A percentile compares a stretch with the other conserved stretches of the same genome.
Evolutionary conservation across 176 grass and related monocot species (phyloP).

Genomic region (Bonia amplexicaulis): DNA sequence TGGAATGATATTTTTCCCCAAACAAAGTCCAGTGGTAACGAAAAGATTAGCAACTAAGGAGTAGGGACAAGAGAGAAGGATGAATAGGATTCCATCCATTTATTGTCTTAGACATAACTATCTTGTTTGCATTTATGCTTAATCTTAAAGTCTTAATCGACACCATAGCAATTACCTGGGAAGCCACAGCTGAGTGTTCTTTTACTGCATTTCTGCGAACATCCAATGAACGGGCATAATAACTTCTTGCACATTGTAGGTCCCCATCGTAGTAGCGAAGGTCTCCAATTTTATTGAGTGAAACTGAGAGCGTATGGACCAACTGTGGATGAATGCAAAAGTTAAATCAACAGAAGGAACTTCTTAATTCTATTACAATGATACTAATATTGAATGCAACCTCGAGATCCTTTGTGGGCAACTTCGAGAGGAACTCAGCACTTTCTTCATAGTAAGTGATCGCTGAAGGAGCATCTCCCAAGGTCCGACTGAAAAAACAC

Average conservation of each 20-base stretch:
- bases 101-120: neutral
- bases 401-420: constrained; percentile 79
- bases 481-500: constrained; percentile 55
- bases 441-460: constrained; percentile 92
- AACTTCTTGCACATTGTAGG: constrained; percentile 80
- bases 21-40: neutral
- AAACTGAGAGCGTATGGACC: constrained; percentile 91
- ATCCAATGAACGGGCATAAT: constrained; percentile 77
- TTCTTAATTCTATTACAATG: neutral
- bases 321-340: constrained; percentile 51
- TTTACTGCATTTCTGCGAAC: constrained; percentile 74
- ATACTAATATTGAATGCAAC: constrained; percentile 33
- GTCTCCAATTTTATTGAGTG: constrained; percentile 95
- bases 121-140: neutral
- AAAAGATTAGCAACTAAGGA: neutral
- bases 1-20: neutral
- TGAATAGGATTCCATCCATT: neutral
- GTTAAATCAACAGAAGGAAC: constrained; percentile 5
- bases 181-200: constrained; percentile 68
- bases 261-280: constrained; percentile 83
- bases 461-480: constrained; percentile 73
- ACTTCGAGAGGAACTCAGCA: constrained; percentile 67
- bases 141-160: neutral
- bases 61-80: neutral
- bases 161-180: constrained; percentile 53